A percentile compares a stretch with the other conserved stretches of the same genome.
Evolutionary conservation across 805 yeast genomes (phyloP).

Genomic region (Saccharomycopsis fodiens): DNA sequence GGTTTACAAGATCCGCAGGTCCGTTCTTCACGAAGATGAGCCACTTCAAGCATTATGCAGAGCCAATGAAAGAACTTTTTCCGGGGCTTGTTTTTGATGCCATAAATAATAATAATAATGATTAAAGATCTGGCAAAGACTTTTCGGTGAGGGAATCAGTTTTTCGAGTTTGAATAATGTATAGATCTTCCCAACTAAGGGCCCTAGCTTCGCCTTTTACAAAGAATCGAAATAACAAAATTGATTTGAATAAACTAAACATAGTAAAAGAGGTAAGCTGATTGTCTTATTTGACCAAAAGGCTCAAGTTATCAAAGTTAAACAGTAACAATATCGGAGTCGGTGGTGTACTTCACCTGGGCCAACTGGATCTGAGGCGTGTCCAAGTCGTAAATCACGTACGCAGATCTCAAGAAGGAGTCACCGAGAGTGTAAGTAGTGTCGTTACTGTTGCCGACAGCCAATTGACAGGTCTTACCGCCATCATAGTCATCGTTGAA

Average conservation of each 20-base stretch:
- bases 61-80: neutral
- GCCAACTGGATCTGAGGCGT: constrained; percentile 37
- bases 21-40: neutral
- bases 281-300: too few species aligned
- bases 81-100: neutral
- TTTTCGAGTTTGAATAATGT: too few species aligned
- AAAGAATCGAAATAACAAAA: too few species aligned
- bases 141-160: too few species aligned
- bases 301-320: too few species aligned
- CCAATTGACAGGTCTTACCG: constrained; percentile 39
- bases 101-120: constrained; percentile 2
- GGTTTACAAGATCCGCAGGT: neutral
- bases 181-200: too few species aligned
- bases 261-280: too few species aligned
- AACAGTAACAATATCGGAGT: neutral
- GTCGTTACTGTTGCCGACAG: constrained; percentile 30
- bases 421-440: constrained; percentile 42
- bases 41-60: neutral
- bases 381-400: constrained; percentile 48
- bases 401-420: constrained; percentile 43
- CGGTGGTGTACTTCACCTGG: constrained; percentile 31
- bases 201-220: too few species aligned
- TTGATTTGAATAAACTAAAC: too few species aligned
- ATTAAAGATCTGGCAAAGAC: too few species aligned
- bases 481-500: constrained; percentile 20